phyloP scores from a whole-genome alignment of 306 rosid species.

The Alnus rubra region DNA sequence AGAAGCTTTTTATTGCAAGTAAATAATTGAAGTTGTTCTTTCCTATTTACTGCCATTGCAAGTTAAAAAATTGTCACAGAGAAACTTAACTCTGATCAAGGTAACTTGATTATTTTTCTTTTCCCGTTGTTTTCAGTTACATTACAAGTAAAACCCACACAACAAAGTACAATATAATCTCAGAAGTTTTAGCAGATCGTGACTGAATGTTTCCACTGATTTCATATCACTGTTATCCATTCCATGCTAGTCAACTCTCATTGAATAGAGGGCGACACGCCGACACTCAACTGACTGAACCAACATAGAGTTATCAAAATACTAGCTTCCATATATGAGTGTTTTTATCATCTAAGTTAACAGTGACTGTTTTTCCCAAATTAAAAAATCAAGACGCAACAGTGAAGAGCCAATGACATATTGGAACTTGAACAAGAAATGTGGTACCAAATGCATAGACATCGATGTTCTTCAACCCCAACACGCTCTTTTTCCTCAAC shows the following conservation, averaged over 20 bases:
- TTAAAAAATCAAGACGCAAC: neutral
- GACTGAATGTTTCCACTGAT: neutral
- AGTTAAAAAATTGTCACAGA: neutral
- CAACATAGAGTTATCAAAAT: neutral
- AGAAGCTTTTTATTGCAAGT: neutral
- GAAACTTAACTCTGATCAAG: neutral
- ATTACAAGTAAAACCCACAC: neutral
- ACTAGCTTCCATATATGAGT: neutral
- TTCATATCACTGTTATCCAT: neutral
- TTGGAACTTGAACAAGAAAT: neutral
- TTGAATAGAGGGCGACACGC: neutral
- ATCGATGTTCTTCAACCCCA: constrained; percentile 85
- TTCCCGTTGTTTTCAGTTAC: neutral
- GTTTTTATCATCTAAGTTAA: neutral
- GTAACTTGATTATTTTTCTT: neutral
- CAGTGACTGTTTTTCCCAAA: neutral
- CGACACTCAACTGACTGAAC: neutral
- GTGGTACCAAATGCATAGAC: constrained; percentile 83
- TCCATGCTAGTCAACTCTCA: neutral
- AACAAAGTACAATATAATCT: neutral
- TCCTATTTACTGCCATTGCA: neutral
- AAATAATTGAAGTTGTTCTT: neutral
- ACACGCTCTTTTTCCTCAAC: constrained; percentile 61
- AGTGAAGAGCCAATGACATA: neutral
- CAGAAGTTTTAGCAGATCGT: neutral